Evolutionary conservation across 129 eudicot species (phyloP), one percentile per base, ranked within the genome.

Genomic region (Pittosporum tobira): DNA sequence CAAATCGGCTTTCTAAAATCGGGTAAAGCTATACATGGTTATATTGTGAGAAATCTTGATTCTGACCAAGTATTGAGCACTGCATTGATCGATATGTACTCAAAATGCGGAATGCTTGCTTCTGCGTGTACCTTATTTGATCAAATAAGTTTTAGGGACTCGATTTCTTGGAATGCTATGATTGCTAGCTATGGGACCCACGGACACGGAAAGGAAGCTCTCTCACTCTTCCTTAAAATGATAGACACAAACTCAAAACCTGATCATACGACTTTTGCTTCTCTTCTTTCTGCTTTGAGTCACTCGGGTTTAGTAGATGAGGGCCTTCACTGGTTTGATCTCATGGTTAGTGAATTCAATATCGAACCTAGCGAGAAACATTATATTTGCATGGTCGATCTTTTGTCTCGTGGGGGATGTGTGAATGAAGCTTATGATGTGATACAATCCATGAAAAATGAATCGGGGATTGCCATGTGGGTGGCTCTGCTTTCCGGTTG

Each of bases 401-500:
- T 88, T 57, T 81, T 88, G 63, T 91, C 96, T 51, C 94, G 95
- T 67, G 82, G 76, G 23, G 96, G 96, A 21, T 71, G 58, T 19
- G 84, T 85, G 0, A 83, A 82, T 14, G 95, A 89, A 71, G 93
- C 97, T 68, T 67, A 62, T 59, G 61, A 70, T 61, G 16, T 85
- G 48, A 73, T 73, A 40, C 59, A 52, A 11, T 73, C 69, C 21
- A 81, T 79, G 81, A 56, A 68, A 61, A 29, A 48, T 31, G 79
- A 77, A 58, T 82, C 85, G 10, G 95, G 85, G 71, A 52, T 84
- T 26, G 79, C 88, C 26, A 75, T 77, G 38, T 88, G 91, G 85
- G 94, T 72, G 43, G 84, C 94, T 22, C 76, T 88, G 43, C 66
- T 89, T 48, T 85, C 97, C 1, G 93, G 97, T 46, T 84, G 91